Percentiles rank a stretch among this genome's conserved stretches.
Conservation (phyloP, 768 basidiomycete genomes). For the Boletus rex-veris region DNA sequence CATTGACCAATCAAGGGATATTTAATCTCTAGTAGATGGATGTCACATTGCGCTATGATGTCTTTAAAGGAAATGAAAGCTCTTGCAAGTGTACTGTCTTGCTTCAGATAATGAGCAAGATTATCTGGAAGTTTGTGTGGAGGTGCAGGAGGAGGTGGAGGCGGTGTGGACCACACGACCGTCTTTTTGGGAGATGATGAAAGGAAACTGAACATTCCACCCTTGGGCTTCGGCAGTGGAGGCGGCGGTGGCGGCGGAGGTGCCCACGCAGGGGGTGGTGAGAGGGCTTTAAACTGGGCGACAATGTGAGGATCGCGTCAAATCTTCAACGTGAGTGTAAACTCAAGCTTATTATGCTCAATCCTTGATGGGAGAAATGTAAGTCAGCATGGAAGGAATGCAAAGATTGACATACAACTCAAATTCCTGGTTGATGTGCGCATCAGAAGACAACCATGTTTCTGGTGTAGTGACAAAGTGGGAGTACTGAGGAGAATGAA, state of each 20-base stretch:
- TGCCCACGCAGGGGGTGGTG: constrained; percentile 43
- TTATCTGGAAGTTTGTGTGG: constrained; percentile 61
- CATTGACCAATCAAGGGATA: constrained; percentile 80
- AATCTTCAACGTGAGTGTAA: constrained; percentile 86
- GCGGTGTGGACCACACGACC: constrained; percentile 39
- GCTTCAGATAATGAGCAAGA: constrained; percentile 76
- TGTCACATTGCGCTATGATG: constrained; percentile 77
- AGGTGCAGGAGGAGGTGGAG: constrained; percentile 31
- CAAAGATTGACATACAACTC: constrained; percentile 61
- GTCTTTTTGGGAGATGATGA: constrained; percentile 72
- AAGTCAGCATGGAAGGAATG: background rate
- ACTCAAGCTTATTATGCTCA: constrained; percentile 92
- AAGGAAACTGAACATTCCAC: constrained; percentile 74
- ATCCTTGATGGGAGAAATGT: constrained; percentile 48
- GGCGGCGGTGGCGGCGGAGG: constrained; percentile 44
- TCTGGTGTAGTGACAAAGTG: constrained; percentile 93
- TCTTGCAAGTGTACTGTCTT: constrained; percentile 84
- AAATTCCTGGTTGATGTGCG: constrained; percentile 82
- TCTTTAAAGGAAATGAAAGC: constrained; percentile 90
- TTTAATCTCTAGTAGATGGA: constrained; percentile 76
- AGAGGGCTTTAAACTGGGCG: constrained; percentile 67
- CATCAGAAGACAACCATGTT: constrained; percentile 52
- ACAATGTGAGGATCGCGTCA: constrained; percentile 83
- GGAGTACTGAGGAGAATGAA: constrained; percentile 49
- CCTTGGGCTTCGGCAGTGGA: constrained; percentile 51